These are phyloP conservation scores for Nitzschia putrida DNA, from an alignment of 108 stramenopile species.

Conservation along the genomic window DNA sequence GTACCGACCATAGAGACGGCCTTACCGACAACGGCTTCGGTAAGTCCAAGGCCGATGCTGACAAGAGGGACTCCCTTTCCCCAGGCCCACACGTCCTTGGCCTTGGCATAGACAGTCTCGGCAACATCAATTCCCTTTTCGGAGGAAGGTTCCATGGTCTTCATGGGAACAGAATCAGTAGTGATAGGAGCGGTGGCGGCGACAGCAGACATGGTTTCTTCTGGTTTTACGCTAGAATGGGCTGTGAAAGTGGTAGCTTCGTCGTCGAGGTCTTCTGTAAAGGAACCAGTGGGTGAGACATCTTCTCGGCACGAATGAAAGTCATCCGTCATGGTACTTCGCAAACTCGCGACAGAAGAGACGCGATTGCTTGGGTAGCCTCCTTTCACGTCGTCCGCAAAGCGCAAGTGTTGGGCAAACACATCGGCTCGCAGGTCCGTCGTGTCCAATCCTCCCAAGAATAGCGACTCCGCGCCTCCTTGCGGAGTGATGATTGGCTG, in stretches of 20 bases:
- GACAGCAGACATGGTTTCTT: neutral
- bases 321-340: conserved; percentile 20
- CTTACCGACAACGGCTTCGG: conserved; percentile 69
- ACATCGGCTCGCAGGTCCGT: conserved; percentile 13
- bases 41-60: conserved; percentile 51
- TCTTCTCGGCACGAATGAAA: conserved; percentile 31
- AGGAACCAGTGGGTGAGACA: conserved; percentile 8
- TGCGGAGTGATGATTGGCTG: conserved; percentile 26
- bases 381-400: neutral
- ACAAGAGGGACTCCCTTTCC: conserved; percentile 69
- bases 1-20: conserved; percentile 53
- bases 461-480: conserved; percentile 30
- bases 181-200: neutral
- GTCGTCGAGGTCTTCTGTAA: neutral
- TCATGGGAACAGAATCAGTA: too few relatives aligned
- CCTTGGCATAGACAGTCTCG: conserved; percentile 52
- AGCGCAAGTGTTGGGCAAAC: conserved; percentile 2
- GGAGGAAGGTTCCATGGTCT: neutral
- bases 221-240: neutral
- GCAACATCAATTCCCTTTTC: conserved; percentile 52
- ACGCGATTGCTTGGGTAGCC: neutral
- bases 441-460: conserved; percentile 25
- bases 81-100: conserved; percentile 75
- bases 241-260: conserved; percentile 11
- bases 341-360: neutral